Conservation (phyloP, 306 rosid species). For the Cercis canadensis region DNA sequence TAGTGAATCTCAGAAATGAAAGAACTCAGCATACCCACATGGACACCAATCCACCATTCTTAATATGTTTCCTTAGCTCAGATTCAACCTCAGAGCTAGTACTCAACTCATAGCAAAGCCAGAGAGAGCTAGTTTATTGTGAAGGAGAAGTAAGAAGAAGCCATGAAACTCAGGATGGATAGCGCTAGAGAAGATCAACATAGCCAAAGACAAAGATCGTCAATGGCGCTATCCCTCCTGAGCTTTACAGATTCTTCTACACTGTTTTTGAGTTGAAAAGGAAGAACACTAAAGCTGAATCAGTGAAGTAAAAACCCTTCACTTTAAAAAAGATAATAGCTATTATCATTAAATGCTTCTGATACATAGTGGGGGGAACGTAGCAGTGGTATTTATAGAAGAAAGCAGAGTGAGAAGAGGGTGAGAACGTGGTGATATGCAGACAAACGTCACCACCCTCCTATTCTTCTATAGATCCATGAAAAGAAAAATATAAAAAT, state of each 20-base stretch:
- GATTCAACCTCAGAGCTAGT: neutral
- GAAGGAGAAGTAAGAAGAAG: constrained; percentile 54
- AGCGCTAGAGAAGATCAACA: constrained; percentile 59
- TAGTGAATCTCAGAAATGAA: neutral
- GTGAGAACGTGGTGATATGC: constrained; percentile 1
- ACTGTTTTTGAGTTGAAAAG: neutral
- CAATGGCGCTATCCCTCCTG: constrained; percentile 98
- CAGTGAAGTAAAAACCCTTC: neutral
- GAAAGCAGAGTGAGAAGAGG: neutral
- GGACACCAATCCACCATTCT: neutral
- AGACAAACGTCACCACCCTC: neutral
- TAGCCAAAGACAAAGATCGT: neutral
- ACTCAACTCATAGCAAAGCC: neutral
- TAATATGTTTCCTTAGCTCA: neutral
- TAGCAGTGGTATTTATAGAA: constrained; percentile 6
- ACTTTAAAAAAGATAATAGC: constrained; percentile 3
- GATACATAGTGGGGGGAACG: constrained; percentile 45
- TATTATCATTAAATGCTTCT: constrained; percentile 53
- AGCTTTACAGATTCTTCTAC: constrained; percentile 73
- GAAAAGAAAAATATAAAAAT: neutral
- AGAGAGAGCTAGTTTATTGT: neutral
- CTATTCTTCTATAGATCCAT: neutral
- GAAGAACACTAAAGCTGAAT: constrained; percentile 8
- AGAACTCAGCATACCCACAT: neutral
- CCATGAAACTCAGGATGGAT: constrained; percentile 95